Evolutionary conservation across 2,329 filamentous ascomycete species (phyloP).

Genomic region (Fusarium caatingaense): DNA sequence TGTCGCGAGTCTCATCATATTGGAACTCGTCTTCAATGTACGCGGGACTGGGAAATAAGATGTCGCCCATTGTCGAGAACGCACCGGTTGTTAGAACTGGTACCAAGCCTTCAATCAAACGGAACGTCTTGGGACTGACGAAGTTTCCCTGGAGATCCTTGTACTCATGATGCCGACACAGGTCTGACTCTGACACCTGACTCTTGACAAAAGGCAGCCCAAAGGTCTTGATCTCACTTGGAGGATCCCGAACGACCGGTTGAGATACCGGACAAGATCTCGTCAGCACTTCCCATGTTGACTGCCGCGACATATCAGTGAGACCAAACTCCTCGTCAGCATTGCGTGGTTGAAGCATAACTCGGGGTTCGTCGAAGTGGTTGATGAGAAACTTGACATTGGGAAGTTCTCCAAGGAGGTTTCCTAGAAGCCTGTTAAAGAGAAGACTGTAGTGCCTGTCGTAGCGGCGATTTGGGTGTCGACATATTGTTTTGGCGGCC

Average conservation of each 20-base stretch:
- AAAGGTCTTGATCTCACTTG: conserved; percentile 31
- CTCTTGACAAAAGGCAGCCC: conserved; percentile 54
- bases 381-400: conserved; percentile 59
- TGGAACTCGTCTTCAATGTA: conserved; percentile 58
- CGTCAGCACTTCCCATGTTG: conserved; percentile 50
- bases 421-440: conserved; percentile 49
- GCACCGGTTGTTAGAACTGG: conserved; percentile 61
- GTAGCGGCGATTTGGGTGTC: conserved; percentile 48
- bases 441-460: conserved; percentile 50
- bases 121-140: conserved; percentile 57
- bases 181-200: conserved; percentile 45
- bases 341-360: conserved; percentile 48
- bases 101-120: conserved; percentile 53
- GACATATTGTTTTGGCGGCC: conserved; percentile 48
- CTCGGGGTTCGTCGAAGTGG: conserved; percentile 60
- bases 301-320: conserved; percentile 44
- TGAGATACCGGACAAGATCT: conserved; percentile 40
- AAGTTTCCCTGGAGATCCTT: conserved; percentile 58
- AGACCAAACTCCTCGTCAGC: conserved; percentile 25
- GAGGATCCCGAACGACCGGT: fast-evolving
- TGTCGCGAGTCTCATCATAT: conserved; percentile 56
- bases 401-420: conserved; percentile 46
- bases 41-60: conserved; percentile 63
- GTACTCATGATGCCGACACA: conserved; percentile 61
- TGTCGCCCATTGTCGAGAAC: conserved; percentile 61